Percentiles rank a stretch among this genome's conserved stretches.
Conservation (phyloP, 2,329 filamentous ascomycete species). For the Pseudogymnoascus sp. region DNA sequence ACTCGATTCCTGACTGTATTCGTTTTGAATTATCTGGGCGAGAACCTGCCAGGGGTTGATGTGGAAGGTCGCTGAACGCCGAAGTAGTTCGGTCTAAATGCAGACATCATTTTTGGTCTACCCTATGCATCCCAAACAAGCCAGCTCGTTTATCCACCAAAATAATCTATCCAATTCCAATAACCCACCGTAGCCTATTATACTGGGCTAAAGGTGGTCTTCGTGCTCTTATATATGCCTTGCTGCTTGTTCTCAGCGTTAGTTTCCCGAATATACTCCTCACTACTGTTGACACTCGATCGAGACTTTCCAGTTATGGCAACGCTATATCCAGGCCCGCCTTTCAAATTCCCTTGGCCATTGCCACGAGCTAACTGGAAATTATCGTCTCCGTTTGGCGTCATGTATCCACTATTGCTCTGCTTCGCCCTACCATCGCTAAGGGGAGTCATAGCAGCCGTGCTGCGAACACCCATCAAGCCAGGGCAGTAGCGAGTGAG, state of each 20-base stretch:
- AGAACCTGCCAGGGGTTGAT: not conserved
- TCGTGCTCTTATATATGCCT: conserved; percentile 4
- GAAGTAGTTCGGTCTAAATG: not conserved
- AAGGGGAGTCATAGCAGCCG: conserved; percentile 1
- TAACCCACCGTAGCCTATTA: not conserved
- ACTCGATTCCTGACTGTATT: not conserved
- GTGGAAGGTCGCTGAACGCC: conserved; percentile 1
- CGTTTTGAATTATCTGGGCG: not conserved
- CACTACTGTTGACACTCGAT: not conserved
- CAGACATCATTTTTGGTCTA: not conserved
- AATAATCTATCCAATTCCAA: not conserved
- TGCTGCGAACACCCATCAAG: conserved; percentile 2
- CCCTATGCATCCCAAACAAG: not conserved
- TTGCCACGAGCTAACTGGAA: not conserved
- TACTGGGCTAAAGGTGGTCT: not conserved
- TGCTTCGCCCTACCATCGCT: not conserved
- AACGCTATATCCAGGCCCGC: not conserved
- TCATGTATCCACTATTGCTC: not conserved
- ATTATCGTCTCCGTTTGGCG: not conserved
- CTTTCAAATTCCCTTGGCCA: not conserved
- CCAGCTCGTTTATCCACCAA: not conserved
- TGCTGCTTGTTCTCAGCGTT: not conserved
- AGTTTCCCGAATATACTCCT: not conserved
- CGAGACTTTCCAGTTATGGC: not conserved
- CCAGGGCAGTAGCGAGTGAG: conserved; percentile 5